phyloP scores from a whole-genome alignment of 768 basidiomycete species.

The Megacollybia marginata region DNA sequence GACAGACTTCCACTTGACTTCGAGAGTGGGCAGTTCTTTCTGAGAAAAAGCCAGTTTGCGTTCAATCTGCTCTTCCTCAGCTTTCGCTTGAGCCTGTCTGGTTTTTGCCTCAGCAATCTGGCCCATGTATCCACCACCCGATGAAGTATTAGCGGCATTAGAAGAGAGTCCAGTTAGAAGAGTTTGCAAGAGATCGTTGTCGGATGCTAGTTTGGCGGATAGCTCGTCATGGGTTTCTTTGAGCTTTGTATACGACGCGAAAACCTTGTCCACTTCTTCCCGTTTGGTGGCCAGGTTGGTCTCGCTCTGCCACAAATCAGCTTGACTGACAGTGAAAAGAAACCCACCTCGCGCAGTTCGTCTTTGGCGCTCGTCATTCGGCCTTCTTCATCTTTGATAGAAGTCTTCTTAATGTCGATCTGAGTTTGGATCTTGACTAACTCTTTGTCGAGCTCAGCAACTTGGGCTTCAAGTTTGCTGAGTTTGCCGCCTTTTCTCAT shows the following conservation, averaged over 20 bases:
- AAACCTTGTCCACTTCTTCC: conserved; percentile 46
- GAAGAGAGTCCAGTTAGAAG: conserved; percentile 89
- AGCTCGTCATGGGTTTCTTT: conserved; percentile 64
- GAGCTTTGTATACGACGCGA: conserved; percentile 47
- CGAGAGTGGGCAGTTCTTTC: conserved; percentile 72
- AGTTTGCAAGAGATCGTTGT: conserved; percentile 92
- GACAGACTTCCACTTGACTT: conserved; percentile 74
- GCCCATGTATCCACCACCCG: conserved; percentile 92
- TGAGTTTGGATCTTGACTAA: conserved; percentile 81
- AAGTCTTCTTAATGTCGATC: conserved; percentile 69
- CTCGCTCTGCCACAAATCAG: conserved; percentile 39
- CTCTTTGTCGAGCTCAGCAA: conserved; percentile 69
- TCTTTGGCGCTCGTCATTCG: conserved; percentile 43
- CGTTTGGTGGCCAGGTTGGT: conserved; percentile 52
- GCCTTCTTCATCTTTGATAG: conserved; percentile 73
- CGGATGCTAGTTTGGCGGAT: conserved; percentile 53
- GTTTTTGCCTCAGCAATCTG: conserved; percentile 84
- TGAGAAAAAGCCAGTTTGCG: conserved; percentile 70
- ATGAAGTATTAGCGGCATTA: conserved; percentile 50
- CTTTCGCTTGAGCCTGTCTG: conserved; percentile 63
- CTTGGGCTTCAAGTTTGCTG: conserved; percentile 77
- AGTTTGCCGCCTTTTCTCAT: conserved; percentile 90
- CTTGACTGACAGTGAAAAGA: background rate
- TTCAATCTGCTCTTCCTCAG: conserved; percentile 80
- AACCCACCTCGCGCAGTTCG: conserved; percentile 55